phyloP scores from a whole-genome alignment of 2,329 filamentous ascomycete genomes.

The Aspergillus oerlinghausenensis region DNA sequence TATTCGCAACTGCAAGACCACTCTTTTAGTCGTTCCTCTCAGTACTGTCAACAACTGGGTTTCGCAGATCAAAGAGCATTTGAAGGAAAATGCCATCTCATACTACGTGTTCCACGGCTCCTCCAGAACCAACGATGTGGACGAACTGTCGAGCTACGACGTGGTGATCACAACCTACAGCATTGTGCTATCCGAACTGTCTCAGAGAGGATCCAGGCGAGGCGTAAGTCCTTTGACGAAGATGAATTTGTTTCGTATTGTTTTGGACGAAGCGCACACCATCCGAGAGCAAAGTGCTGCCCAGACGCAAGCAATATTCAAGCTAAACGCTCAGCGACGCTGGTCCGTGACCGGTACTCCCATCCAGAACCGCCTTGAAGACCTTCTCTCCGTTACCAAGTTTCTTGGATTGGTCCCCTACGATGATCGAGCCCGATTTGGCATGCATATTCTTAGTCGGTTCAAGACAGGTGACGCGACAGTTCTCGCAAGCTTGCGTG shows the following conservation, averaged over 20 bases:
- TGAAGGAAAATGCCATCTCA: conserved; percentile 59
- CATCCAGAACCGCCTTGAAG: conserved; percentile 88
- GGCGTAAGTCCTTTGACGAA: conserved; percentile 62
- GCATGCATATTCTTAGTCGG: conserved; percentile 72
- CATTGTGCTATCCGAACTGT: conserved; percentile 75
- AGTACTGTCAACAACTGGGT: conserved; percentile 95
- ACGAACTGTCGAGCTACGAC: conserved; percentile 68
- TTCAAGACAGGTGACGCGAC: conserved; percentile 84
- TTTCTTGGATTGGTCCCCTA: conserved; percentile 85
- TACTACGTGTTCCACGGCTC: conserved; percentile 85
- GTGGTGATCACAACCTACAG: conserved; percentile 91
- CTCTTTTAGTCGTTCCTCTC: conserved; percentile 80
- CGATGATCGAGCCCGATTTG: conserved; percentile 70
- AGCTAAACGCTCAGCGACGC: conserved; percentile 71
- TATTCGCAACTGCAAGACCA: conserved; percentile 67
- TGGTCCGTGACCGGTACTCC: conserved; percentile 98
- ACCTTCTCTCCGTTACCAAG: conserved; percentile 78
- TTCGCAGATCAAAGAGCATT: conserved; percentile 80
- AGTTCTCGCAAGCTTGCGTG: conserved; percentile 72
- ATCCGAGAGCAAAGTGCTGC: conserved; percentile 81
- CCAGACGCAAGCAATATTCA: conserved; percentile 79
- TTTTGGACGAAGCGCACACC: conserved; percentile 90
- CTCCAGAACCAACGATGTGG: conserved; percentile 64
- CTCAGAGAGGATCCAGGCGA: conserved; percentile 58
- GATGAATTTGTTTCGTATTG: conserved; percentile 88